Conservation (phyloP, 352 stramenopile species). For the Phytophthora multivora region DNA sequence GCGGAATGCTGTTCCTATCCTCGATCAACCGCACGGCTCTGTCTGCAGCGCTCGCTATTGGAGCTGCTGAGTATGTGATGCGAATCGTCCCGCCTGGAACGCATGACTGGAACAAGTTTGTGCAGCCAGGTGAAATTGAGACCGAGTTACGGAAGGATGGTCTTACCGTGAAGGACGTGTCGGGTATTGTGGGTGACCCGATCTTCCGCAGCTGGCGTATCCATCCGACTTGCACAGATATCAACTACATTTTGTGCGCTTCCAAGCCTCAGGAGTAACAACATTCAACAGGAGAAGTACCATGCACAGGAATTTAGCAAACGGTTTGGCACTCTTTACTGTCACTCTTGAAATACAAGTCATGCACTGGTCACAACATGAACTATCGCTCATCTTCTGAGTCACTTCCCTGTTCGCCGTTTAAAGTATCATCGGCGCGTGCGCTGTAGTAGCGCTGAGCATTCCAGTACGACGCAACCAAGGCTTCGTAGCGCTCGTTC, state of each 20-base stretch:
- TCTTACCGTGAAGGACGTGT: constrained; percentile 68
- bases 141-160: constrained; percentile 61
- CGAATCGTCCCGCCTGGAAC: constrained; percentile 77
- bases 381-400: constrained; percentile 17
- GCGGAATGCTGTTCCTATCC: constrained; percentile 82
- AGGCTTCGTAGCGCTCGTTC: constrained; percentile 56
- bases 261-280: constrained; percentile 52
- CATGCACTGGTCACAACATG: constrained; percentile 1
- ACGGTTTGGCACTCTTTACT: too few relatives aligned
- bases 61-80: constrained; percentile 79
- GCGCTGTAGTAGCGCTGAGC: constrained; percentile 43
- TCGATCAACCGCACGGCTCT: constrained; percentile 84
- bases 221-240: constrained; percentile 66
- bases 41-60: constrained; percentile 70
- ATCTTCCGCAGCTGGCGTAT: constrained; percentile 78
- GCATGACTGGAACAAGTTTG: constrained; percentile 88
- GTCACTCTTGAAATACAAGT: too few relatives aligned
- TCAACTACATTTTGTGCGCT: constrained; percentile 89
- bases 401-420: constrained; percentile 1
- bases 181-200: constrained; percentile 79
- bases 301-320: constrained; percentile 1
- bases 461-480: constrained; percentile 48
- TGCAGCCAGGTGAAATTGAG: constrained; percentile 71
- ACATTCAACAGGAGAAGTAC: constrained; percentile 3
- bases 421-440: constrained; percentile 6